Conservation (phyloP, 169 alveolate species). For the Cryptosporidium meleagridis region DNA sequence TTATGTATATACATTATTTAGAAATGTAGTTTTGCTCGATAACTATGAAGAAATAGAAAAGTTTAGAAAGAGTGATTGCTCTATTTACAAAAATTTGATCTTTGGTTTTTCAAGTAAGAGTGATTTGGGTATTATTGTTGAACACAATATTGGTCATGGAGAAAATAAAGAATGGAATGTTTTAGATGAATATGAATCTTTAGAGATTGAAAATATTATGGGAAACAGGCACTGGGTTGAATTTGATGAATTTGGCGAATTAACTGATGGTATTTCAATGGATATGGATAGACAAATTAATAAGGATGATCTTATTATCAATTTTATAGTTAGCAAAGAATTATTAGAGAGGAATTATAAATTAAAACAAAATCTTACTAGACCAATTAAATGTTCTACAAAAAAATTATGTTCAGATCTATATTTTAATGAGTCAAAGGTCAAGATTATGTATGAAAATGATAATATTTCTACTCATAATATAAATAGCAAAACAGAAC, state of each 20-base stretch:
- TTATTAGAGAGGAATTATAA: background rate
- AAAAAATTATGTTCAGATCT: conserved; percentile 5
- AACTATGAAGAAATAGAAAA: conserved; percentile 21
- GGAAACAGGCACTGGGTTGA: background rate
- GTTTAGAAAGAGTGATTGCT: conserved; percentile 13
- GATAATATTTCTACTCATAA: background rate
- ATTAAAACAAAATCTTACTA: background rate
- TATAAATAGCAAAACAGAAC: background rate
- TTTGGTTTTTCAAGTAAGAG: conserved; percentile 17
- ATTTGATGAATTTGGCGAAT: conserved; percentile 10
- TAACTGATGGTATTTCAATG: conserved; percentile 13
- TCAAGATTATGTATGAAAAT: conserved; percentile 14
- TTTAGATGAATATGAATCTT: background rate
- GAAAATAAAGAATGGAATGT: conserved; percentile 28
- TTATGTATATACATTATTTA: conserved; percentile 22
- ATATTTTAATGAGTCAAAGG: conserved; percentile 27
- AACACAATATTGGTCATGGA: conserved; percentile 57
- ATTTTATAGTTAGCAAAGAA: conserved; percentile 21
- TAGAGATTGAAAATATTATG: background rate
- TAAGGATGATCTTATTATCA: conserved; percentile 26
- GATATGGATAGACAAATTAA: background rate
- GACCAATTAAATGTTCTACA: conserved; percentile 11
- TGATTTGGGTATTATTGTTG: conserved; percentile 26
- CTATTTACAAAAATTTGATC: background rate
- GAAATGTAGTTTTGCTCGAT: background rate